Percentiles rank a stretch among this genome's conserved stretches.
Conservation (phyloP, 2,329 filamentous ascomycete genomes). For the Cercospora nicotianae region DNA sequence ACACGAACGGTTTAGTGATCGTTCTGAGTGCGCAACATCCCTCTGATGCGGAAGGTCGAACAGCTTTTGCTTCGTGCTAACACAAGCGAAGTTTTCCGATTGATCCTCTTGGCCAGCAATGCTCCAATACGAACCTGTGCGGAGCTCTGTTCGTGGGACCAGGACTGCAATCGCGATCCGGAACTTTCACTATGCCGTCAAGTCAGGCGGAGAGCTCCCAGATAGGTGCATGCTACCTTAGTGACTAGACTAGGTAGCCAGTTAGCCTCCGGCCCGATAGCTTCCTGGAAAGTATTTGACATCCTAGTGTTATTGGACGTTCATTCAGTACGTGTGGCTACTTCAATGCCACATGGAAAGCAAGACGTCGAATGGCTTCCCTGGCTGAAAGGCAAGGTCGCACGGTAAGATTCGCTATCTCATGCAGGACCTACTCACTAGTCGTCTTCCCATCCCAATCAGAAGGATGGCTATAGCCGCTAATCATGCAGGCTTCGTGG, state of each 20-base stretch:
- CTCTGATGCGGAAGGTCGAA: neutral
- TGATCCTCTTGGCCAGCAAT: neutral
- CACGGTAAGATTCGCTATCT: neutral
- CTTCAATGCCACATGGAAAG: neutral
- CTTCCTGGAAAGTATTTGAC: neutral
- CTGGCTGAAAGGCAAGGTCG: neutral
- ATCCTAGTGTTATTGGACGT: neutral
- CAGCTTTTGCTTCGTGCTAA: neutral
- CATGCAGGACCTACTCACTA: slow-evolving; percentile 8
- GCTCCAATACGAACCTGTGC: neutral
- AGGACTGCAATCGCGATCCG: neutral
- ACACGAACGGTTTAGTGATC: neutral
- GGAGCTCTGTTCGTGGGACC: neutral
- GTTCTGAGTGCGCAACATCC: neutral
- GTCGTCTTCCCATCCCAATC: slow-evolving; percentile 3
- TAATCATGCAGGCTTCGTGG: slow-evolving; percentile 9
- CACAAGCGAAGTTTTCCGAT: neutral
- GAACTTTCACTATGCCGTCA: neutral
- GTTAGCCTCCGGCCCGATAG: neutral
- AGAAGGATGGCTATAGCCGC: neutral
- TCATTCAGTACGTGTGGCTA: neutral
- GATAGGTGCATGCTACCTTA: neutral
- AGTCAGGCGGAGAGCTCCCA: neutral
- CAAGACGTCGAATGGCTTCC: neutral
- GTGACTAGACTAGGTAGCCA: neutral